Conservation (phyloP, 257 asterid species). For the Anisodus tanguticus region DNA sequence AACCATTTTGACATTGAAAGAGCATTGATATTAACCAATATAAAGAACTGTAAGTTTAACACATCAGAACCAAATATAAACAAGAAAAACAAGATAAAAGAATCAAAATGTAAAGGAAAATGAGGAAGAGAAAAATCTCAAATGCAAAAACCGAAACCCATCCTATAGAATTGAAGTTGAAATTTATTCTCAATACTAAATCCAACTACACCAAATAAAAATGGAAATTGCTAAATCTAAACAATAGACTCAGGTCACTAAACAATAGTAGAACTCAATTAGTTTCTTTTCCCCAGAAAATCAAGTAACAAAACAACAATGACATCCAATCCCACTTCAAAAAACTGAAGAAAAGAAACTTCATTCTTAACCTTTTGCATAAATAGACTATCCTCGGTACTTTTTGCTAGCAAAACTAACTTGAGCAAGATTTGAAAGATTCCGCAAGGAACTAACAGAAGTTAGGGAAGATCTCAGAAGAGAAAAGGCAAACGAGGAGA, state of each 20-base stretch:
- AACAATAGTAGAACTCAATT: constrained; percentile 1
- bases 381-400: neutral
- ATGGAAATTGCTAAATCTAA: neutral
- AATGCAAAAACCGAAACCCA: neutral
- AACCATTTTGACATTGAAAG: neutral
- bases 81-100: neutral
- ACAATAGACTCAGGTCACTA: neutral
- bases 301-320: neutral
- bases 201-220: neutral
- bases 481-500: neutral
- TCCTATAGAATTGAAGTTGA: neutral
- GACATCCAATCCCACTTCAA: neutral
- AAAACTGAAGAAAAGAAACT: neutral
- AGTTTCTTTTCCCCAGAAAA: neutral
- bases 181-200: neutral
- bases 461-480: neutral
- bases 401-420: neutral
- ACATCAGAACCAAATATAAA: neutral
- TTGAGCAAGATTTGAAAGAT: neutral
- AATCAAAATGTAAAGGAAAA: neutral
- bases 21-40: neutral
- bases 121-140: neutral
- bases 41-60: neutral
- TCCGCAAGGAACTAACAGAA: neutral
- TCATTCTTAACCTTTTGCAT: neutral